Evolutionary conservation across 2,329 filamentous ascomycete species (phyloP).

Genomic region (Cytospora piceae): DNA sequence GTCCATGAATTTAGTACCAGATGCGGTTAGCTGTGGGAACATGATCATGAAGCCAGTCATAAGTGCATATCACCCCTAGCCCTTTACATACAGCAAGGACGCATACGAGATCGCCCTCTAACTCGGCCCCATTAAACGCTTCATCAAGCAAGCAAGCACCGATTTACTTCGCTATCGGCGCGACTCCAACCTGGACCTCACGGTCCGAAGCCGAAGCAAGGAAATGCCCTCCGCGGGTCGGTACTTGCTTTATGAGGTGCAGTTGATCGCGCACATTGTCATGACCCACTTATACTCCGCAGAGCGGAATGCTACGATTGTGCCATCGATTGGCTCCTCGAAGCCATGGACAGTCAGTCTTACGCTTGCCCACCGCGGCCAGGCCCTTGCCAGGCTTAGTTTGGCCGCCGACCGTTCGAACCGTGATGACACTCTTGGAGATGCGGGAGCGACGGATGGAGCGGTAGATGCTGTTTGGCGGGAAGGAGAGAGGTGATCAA

Average conservation of each 20-base stretch:
- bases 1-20: no score
- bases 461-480: conserved; percentile 6
- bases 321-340: conserved; percentile 34
- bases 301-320: conserved; percentile 40
- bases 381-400: conserved; percentile 36
- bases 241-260: conserved; percentile 42
- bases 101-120: conserved; percentile 36
- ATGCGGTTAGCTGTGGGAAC: no score
- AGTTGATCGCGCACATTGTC: conserved; percentile 41
- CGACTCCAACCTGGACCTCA: conserved; percentile 37
- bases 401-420: conserved; percentile 41
- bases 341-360: conserved; percentile 39
- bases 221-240: conserved; percentile 36
- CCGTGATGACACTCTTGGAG: conserved; percentile 38
- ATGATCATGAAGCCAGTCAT: no score
- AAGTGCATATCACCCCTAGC: conserved; percentile 27
- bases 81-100: conserved; percentile 40
- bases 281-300: conserved; percentile 41
- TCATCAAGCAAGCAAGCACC: conserved; percentile 40
- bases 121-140: conserved; percentile 39
- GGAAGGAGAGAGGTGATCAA: no score
- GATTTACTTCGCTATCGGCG: conserved; percentile 37
- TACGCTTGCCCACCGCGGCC: conserved; percentile 36
- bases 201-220: conserved; percentile 37
- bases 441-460: conserved; percentile 38